Evolutionary conservation across 495 filamentous ascomycete genomes (phyloP), one percentile per base, ranked within the genome.

Genomic region (Talaromyces thailandensis): DNA sequence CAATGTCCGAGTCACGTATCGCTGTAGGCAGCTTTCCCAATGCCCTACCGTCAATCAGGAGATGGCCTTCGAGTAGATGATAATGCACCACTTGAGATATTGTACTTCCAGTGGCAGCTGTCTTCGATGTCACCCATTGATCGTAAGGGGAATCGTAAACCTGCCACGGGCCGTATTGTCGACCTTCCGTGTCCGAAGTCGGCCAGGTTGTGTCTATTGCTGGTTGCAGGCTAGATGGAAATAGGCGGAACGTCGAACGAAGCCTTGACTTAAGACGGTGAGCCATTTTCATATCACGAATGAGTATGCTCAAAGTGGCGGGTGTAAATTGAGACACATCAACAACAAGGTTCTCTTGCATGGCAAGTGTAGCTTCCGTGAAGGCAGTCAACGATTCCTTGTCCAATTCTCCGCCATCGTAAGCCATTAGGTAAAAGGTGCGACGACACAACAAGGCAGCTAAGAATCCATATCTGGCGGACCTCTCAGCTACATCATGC

Each of bases 41-140:
- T 0, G 81, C 79, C 4, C 67, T 61, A 0, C 83, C 84, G 60
- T 86, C 73, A 5, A 88, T 73, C 12, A 87, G 72, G 1, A 89
- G 73, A 58, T 79, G 71, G 1, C 84, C 84, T 6, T 76, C 80
- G 14, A 88, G 68, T 0, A 85, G 37, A 66, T 86, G 83, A 65
- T 78, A 83, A 24, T 79, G 74, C 4, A 86, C 72, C 1, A 43
- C 31, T 40, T 68, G 70, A 0, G 57, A 12, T 8, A 62, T 18
- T 16, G 58, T 65, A 4, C n/a, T 48, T 25, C 7, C 64, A 12
- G 58, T 67, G 14, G 62, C 66, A 55, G 35, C 18, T 12, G 63
- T 56, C 32, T 31, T 71, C 45, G 70, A 78, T 6, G 64, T 65
- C 0, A 64, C 64, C 43, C 82, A 68, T 6, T 65, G 66, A 1